Evolutionary conservation across 2,329 filamentous ascomycete genomes (phyloP).

Genomic region (Colletotrichum aenigma): DNA sequence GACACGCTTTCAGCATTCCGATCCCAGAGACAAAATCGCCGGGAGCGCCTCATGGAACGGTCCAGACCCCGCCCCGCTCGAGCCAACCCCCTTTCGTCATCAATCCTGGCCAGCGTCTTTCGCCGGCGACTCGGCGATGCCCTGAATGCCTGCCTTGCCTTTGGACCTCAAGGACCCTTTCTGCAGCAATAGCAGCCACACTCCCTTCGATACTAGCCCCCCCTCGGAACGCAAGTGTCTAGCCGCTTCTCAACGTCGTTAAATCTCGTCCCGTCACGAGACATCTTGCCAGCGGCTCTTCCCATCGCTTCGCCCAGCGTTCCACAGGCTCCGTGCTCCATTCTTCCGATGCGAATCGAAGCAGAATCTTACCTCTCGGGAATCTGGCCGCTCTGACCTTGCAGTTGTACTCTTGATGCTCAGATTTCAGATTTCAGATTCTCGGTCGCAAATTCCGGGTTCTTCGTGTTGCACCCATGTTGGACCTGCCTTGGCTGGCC

Average conservation of each 20-base stretch:
- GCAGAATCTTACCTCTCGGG: not conserved
- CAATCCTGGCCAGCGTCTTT: not conserved
- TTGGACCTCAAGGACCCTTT: not conserved
- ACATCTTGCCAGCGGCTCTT: not conserved
- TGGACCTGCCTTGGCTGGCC: not conserved
- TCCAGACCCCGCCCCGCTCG: not conserved
- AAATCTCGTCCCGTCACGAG: not conserved
- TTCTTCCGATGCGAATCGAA: not conserved
- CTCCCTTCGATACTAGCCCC: not conserved
- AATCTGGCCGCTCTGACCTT: not conserved
- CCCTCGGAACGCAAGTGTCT: not conserved
- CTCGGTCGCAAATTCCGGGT: not conserved
- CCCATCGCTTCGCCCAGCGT: not conserved
- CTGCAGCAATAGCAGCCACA: slow-evolving; percentile 6
- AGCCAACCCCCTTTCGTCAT: slow-evolving; percentile 3
- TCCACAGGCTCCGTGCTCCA: not conserved
- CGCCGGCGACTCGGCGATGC: not conserved
- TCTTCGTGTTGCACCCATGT: not conserved
- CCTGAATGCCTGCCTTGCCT: not conserved
- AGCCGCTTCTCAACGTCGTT: not conserved
- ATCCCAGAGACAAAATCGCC: not conserved
- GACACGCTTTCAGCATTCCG: not conserved
- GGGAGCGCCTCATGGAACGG: not conserved
- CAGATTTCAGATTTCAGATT: not conserved
- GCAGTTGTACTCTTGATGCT: not conserved